Conservation (phyloP, 2,329 filamentous ascomycete species). For the Fusarium sp. region DNA sequence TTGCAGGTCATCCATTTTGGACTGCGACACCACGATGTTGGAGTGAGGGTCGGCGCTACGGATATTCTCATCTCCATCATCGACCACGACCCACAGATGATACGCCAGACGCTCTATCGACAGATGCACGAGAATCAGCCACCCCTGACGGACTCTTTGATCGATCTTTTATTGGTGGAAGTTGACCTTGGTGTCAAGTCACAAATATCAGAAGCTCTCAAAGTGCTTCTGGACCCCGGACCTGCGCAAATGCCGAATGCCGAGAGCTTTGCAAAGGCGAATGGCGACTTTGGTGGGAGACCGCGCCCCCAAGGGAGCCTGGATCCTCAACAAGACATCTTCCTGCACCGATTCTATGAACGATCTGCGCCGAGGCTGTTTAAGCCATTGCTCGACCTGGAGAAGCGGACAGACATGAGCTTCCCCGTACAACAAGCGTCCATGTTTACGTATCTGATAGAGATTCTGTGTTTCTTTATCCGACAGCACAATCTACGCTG, state of each 20-base stretch:
- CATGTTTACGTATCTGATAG: conserved; percentile 91
- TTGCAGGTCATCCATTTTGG: conserved; percentile 93
- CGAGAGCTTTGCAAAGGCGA: conserved; percentile 72
- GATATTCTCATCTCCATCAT: conserved; percentile 95
- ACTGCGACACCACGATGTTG: conserved; percentile 84
- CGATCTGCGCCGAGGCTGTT: conserved; percentile 87
- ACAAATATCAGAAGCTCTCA: conserved; percentile 94
- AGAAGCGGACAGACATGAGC: conserved; percentile 74
- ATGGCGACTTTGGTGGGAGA: conserved; percentile 78
- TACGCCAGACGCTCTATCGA: conserved; percentile 91
- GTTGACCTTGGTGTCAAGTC: conserved; percentile 94
- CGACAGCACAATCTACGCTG: conserved; percentile 87
- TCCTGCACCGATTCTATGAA: conserved; percentile 91
- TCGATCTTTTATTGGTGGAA: conserved; percentile 91
- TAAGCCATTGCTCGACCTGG: conserved; percentile 84
- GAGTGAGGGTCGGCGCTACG: conserved; percentile 89
- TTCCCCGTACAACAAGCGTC: conserved; percentile 87
- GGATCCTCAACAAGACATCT: conserved; percentile 84
- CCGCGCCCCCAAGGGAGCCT: conserved; percentile 63
- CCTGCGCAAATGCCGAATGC: conserved; percentile 55
- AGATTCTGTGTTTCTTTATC: conserved; percentile 94
- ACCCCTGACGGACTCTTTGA: conserved; percentile 90
- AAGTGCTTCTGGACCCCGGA: conserved; percentile 86
- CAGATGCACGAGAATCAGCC: conserved; percentile 89
- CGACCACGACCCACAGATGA: conserved; percentile 95